Conservation (phyloP, 805 yeast species). For the Hanseniaspora nectarophila region DNA sequence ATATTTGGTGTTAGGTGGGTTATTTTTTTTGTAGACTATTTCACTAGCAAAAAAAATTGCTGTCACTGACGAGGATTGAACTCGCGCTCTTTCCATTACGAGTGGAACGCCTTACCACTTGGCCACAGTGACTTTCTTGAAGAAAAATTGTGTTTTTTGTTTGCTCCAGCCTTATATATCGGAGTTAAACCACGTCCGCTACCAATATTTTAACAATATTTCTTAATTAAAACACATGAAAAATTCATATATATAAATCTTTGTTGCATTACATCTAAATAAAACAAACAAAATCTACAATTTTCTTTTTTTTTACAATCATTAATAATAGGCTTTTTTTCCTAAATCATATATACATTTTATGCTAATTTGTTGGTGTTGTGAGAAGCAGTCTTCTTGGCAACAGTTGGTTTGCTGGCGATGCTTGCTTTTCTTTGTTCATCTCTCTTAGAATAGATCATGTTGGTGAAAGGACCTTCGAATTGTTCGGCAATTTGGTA, state of each 20-base stretch:
- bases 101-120: constrained; percentile 32
- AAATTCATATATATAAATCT: no score
- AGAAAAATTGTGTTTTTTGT: not conserved
- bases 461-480: constrained; percentile 94
- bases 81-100: constrained; percentile 35
- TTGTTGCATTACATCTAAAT: no score
- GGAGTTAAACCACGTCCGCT: not conserved
- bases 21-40: not conserved
- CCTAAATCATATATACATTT: not conserved
- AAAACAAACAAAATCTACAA: no score
- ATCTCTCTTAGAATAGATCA: constrained; percentile 69
- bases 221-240: no score
- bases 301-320: not conserved
- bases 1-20: not conserved
- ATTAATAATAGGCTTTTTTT: no score
- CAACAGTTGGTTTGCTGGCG: not conserved
- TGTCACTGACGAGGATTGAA: constrained; percentile 47
- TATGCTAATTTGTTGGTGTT: constrained; percentile 2
- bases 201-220: not conserved
- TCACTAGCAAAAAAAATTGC: not conserved
- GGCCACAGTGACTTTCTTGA: constrained; percentile 37
- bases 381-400: not conserved
- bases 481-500: constrained; percentile 72
- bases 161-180: not conserved
- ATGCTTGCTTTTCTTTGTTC: constrained; percentile 23